A percentile compares a stretch with the other conserved stretches of the same genome.
These are phyloP conservation scores for Cutaneotrichosporon sp. DNA, from an alignment of 1,284 basidiomycete species.

Conservation along the genomic window DNA sequence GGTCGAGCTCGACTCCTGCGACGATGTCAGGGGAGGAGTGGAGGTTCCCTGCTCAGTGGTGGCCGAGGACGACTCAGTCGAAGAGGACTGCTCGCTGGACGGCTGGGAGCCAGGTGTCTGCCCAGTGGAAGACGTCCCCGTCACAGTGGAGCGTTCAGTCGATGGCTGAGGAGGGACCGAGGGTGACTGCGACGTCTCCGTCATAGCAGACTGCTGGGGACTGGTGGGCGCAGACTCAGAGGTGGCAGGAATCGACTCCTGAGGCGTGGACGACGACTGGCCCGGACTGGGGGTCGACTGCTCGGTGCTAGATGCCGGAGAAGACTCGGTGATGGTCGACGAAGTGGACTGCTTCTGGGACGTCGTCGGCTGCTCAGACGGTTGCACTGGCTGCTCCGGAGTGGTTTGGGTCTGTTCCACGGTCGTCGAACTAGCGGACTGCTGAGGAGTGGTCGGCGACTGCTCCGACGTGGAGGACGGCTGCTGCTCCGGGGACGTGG, in stretches of 20 bases:
- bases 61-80: neutral
- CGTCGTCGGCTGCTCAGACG: neutral
- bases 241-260: neutral
- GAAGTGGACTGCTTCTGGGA: constrained; percentile 8
- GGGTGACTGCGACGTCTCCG: neutral
- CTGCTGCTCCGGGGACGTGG: constrained; percentile 5
- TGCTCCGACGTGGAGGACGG: neutral
- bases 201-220: constrained; percentile 4
- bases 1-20: neutral
- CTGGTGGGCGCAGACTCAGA: constrained; percentile 1
- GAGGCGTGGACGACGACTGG: constrained; percentile 6
- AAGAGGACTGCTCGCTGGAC: neutral
- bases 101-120: neutral
- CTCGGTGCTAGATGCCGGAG: neutral
- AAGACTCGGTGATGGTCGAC: neutral
- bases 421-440: neutral
- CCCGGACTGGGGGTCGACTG: neutral
- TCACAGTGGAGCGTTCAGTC: neutral
- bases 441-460: neutral
- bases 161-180: neutral
- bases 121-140: neutral
- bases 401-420: neutral
- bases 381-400: too few species aligned
- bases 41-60: neutral
- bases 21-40: neutral